Conservation (phyloP, 331 rosid species). For the Malus hybrid region DNA sequence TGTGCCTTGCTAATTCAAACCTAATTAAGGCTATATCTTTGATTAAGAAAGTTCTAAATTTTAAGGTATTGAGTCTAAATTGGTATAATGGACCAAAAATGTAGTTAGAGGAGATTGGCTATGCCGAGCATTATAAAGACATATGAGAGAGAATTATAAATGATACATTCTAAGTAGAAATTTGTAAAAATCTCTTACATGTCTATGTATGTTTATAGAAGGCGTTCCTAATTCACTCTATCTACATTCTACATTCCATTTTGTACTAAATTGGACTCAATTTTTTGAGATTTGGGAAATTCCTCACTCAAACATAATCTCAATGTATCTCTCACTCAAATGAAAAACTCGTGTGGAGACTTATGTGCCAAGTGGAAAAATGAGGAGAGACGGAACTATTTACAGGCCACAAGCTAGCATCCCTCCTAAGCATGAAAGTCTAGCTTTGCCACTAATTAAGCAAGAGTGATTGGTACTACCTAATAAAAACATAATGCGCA, state of each 20-base stretch:
- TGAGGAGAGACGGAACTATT: background rate
- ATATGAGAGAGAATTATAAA: too few relatives aligned
- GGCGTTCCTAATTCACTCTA: background rate
- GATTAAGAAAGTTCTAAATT: background rate
- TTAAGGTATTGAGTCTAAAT: background rate
- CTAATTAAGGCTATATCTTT: background rate
- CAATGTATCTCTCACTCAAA: background rate
- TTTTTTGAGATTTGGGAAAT: background rate
- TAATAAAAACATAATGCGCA: background rate
- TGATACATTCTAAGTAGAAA: too few relatives aligned
- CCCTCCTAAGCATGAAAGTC: background rate
- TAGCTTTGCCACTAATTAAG: background rate
- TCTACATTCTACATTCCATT: background rate
- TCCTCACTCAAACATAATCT: background rate
- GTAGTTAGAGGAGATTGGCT: background rate
- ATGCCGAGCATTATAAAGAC: background rate
- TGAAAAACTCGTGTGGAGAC: background rate
- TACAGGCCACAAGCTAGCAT: background rate
- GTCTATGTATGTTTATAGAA: too few relatives aligned
- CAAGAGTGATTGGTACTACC: background rate
- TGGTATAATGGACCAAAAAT: background rate
- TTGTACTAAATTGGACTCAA: background rate
- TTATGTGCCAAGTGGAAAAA: background rate
- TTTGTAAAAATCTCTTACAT: too few relatives aligned
- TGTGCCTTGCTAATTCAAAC: conserved; percentile 13